These are phyloP conservation scores for Lobosporangium transversale DNA, from an alignment of 192 early-diverging fungal genomes.

Conservation along the genomic window DNA sequence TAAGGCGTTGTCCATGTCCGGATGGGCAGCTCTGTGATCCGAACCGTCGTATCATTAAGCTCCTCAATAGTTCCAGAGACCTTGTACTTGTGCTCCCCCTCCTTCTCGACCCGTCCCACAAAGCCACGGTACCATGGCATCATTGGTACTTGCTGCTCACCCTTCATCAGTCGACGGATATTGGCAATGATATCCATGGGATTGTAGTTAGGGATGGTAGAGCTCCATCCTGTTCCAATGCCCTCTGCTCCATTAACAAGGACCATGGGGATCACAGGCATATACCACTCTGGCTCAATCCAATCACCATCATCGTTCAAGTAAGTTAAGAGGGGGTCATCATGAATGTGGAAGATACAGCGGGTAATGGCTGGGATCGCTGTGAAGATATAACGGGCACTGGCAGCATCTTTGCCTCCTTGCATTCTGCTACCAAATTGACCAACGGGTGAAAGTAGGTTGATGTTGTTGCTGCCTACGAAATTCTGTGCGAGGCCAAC, in stretches of 20 bases:
- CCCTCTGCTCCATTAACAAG: constrained; percentile 94
- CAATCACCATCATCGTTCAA: constrained; percentile 88
- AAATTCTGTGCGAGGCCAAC: constrained; percentile 94
- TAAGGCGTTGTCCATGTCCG: constrained; percentile 89
- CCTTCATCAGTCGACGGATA: constrained; percentile 80
- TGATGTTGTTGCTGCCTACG: constrained; percentile 96
- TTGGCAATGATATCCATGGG: constrained; percentile 91
- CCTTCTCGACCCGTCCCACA: constrained; percentile 76
- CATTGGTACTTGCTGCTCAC: constrained; percentile 77
- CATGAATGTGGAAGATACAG: constrained; percentile 79
- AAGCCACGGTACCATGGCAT: constrained; percentile 96
- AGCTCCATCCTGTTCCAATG: constrained; percentile 95
- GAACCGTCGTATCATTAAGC: constrained; percentile 77
- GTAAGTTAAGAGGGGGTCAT: constrained; percentile 85
- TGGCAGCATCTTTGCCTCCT: constrained; percentile 94
- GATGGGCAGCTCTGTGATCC: constrained; percentile 92
- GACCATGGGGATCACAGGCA: constrained; percentile 94
- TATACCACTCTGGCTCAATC: constrained; percentile 96
- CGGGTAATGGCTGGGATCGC: constrained; percentile 76
- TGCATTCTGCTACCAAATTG: constrained; percentile 92
- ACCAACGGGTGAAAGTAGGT: constrained; percentile 83
- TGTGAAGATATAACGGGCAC: constrained; percentile 96
- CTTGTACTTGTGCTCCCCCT: constrained; percentile 66
- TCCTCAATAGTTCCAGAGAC: constrained; percentile 76
- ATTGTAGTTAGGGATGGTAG: constrained; percentile 85